phyloP scores from a whole-genome alignment of 345 rosid genomes.

The Nephelium lappaceum region DNA sequence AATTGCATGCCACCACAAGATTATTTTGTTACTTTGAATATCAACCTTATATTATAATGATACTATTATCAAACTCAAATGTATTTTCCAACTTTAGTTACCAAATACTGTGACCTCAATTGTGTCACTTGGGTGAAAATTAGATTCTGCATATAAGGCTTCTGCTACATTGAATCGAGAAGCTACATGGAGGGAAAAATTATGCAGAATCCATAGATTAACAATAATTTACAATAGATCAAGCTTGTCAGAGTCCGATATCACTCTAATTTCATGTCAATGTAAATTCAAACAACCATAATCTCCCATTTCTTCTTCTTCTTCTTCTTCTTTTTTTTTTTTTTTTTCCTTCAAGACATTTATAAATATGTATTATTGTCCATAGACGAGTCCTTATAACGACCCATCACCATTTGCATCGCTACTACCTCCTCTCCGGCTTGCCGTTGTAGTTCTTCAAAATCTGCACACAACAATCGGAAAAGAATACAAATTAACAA shows the following conservation, averaged over 20 bases:
- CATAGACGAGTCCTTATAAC: conserved; percentile 10
- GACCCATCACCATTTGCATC: conserved; percentile 58
- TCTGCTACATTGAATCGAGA: not conserved
- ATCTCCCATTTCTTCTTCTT: not conserved
- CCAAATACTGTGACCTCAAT: not conserved
- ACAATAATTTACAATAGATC: not conserved
- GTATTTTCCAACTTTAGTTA: not conserved
- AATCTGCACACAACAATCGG: conserved; percentile 51
- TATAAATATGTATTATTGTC: not conserved
- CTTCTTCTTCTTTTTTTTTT: not conserved
- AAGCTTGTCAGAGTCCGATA: not conserved
- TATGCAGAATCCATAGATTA: not conserved
- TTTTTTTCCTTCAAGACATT: not conserved
- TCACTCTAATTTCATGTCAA: not conserved
- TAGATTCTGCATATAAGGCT: not conserved
- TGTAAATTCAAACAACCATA: not conserved
- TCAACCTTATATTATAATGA: not conserved
- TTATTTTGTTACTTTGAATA: too few relatives aligned
- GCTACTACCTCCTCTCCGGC: conserved; percentile 63
- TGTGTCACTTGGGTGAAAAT: not conserved
- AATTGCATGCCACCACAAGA: not conserved
- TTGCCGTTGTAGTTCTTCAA: conserved; percentile 96
- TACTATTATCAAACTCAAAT: not conserved
- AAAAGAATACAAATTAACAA: not conserved
- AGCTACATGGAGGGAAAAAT: not conserved